These are phyloP conservation scores for Arachis monticola DNA, from an alignment of 331 rosid species.

Conservation along the genomic window DNA sequence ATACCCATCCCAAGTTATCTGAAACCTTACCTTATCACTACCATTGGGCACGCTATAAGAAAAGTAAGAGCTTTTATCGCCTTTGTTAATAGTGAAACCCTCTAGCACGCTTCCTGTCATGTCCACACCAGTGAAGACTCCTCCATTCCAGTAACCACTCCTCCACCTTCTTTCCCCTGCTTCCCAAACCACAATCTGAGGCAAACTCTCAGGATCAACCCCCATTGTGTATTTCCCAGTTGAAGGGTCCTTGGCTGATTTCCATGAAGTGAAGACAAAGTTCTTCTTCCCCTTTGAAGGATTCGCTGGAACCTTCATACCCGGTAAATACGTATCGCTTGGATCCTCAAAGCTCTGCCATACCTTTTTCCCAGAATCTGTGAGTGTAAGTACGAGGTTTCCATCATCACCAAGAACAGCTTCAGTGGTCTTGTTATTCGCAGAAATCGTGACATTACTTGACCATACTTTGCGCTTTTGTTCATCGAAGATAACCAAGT, in stretches of 20 bases:
- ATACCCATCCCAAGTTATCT: constrained; percentile 62
- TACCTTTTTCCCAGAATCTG: background rate
- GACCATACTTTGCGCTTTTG: constrained; percentile 51
- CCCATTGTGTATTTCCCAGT: constrained; percentile 67
- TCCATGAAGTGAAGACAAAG: constrained; percentile 64
- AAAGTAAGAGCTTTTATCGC: constrained; percentile 35
- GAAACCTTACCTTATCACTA: constrained; percentile 59
- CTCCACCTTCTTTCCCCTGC: constrained; percentile 69
- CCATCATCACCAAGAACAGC: constrained; percentile 53
- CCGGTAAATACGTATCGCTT: constrained; percentile 70
- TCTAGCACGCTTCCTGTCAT: constrained; percentile 45
- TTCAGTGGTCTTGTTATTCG: constrained; percentile 5
- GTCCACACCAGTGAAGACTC: constrained; percentile 59
- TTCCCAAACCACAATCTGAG: constrained; percentile 79
- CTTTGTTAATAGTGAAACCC: constrained; percentile 56
- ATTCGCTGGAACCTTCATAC: constrained; percentile 55
- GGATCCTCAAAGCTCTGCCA: constrained; percentile 80
- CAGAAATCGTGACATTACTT: constrained; percentile 33
- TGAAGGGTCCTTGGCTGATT: constrained; percentile 67
- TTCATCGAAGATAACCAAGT: constrained; percentile 55
- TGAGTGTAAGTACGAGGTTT: constrained; percentile 48
- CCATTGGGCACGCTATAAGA: constrained; percentile 34
- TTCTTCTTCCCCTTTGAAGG: constrained; percentile 40
- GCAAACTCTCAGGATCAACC: constrained; percentile 63
- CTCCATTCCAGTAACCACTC: constrained; percentile 80